A percentile compares a stretch with the other conserved stretches of the same genome.
phyloP scores from a whole-genome alignment of 1,284 basidiomycete genomes.

The Ceratobasidium sp. region DNA sequence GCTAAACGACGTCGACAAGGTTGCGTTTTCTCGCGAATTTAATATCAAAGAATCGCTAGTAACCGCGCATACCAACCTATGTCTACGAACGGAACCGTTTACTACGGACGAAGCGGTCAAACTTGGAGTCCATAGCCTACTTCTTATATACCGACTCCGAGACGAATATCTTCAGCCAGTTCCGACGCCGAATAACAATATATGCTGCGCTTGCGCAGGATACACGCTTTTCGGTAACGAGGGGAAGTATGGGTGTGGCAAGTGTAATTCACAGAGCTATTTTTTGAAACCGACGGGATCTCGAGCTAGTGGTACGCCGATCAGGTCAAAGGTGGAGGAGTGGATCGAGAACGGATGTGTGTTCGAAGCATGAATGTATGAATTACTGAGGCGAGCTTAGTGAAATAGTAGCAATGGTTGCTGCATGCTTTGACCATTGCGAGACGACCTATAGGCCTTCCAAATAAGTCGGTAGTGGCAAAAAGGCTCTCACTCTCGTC shows the following conservation, averaged over 20 bases:
- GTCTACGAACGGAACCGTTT: slow-evolving; percentile 15
- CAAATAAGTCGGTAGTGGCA: too few relatives aligned
- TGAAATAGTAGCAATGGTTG: too few relatives aligned
- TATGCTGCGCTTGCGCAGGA: too few relatives aligned
- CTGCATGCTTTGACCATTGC: too few relatives aligned
- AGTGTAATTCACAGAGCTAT: too few relatives aligned
- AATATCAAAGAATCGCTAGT: slow-evolving; percentile 36
- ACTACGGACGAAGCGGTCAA: slow-evolving; percentile 32
- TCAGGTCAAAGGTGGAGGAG: neutral
- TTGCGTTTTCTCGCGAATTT: slow-evolving; percentile 37
- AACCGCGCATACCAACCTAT: slow-evolving; percentile 22
- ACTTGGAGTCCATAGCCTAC: slow-evolving; percentile 21
- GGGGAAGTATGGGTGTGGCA: too few relatives aligned
- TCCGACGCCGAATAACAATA: too few relatives aligned
- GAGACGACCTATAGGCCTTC: too few relatives aligned
- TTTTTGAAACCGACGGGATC: too few relatives aligned
- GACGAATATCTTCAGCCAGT: neutral
- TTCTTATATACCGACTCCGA: slow-evolving; percentile 24
- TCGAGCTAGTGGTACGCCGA: neutral
- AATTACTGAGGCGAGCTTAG: too few relatives aligned
- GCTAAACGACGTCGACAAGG: slow-evolving; percentile 32
- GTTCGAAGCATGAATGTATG: neutral
- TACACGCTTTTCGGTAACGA: too few relatives aligned
- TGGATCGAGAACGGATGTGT: neutral
- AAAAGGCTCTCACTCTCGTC: too few relatives aligned